phyloP scores from a whole-genome alignment of 225 moss, liverwort and hornwort genomes.

The Bryum argenteum region DNA sequence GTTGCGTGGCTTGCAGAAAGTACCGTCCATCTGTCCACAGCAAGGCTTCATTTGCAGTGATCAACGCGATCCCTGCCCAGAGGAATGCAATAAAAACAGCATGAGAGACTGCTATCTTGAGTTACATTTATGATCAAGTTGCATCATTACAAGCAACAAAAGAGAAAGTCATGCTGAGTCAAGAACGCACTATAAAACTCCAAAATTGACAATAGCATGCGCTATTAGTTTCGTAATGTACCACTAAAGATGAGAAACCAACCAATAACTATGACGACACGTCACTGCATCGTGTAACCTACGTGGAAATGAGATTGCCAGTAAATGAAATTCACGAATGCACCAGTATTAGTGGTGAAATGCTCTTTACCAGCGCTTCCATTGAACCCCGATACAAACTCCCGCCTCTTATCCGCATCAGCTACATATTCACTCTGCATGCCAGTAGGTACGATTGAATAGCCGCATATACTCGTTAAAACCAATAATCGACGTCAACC shows the following conservation, averaged over 20 bases:
- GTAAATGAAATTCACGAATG: background rate
- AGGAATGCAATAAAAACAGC: slow-evolving; percentile 2
- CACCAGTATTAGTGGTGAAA: slow-evolving; percentile 9
- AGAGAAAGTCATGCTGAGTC: background rate
- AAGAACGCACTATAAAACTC: slow-evolving; percentile 7
- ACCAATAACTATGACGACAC: background rate
- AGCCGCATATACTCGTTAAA: slow-evolving; percentile 13
- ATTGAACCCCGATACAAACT: slow-evolving; percentile 76
- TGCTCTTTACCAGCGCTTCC: slow-evolving; percentile 74
- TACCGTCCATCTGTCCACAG: slow-evolving; percentile 89
- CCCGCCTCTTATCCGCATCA: slow-evolving; percentile 71
- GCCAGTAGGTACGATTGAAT: slow-evolving; percentile 20
- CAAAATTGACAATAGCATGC: slow-evolving; percentile 7
- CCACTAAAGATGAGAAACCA: background rate
- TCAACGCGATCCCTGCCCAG: slow-evolving; percentile 68
- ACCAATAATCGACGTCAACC: slow-evolving; percentile 13
- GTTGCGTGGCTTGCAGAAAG: slow-evolving; percentile 76
- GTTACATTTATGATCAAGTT: slow-evolving; percentile 10
- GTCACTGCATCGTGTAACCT: background rate
- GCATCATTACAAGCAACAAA: slow-evolving; percentile 12
- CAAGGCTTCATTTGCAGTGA: slow-evolving; percentile 67
- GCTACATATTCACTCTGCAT: slow-evolving; percentile 86
- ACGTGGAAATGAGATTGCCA: slow-evolving; percentile 6
- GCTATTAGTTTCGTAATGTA: background rate
- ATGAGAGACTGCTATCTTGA: slow-evolving; percentile 6